Percentiles rank a stretch among this genome's conserved stretches.
phyloP scores from a whole-genome alignment of 371 early-diverging fungal species.

The Rhizopus sp. region DNA sequence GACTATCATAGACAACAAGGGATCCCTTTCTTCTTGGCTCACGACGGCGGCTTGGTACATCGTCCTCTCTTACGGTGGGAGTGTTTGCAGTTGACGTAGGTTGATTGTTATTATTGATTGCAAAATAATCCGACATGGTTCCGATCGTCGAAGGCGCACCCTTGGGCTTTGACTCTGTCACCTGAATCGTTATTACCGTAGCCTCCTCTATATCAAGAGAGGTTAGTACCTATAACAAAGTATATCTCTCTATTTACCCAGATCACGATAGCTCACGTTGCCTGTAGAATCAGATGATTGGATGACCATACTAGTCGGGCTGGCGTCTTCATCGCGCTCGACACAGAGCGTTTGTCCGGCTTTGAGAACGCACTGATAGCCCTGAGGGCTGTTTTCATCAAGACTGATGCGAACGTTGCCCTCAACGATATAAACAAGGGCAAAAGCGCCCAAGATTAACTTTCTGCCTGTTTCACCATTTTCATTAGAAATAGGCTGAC shows the following conservation, averaged over 20 bases:
- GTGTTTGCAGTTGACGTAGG: slow-evolving; percentile 27
- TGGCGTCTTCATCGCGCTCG: slow-evolving; percentile 63
- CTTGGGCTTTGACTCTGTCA: slow-evolving; percentile 28
- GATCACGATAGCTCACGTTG: slow-evolving; percentile 28
- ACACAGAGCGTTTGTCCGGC: slow-evolving; percentile 60
- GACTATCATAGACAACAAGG: slow-evolving; percentile 67
- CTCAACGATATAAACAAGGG: slow-evolving; percentile 61
- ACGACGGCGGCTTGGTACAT: slow-evolving; percentile 32
- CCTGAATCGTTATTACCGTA: slow-evolving; percentile 39
- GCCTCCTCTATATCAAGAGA: slow-evolving; percentile 24
- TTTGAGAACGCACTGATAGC: slow-evolving; percentile 24
- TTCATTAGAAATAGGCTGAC: slow-evolving; percentile 40
- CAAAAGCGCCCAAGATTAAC: slow-evolving; percentile 57
- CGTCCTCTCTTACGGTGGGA: slow-evolving; percentile 16
- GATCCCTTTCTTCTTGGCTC: slow-evolving; percentile 57
- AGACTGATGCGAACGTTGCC: slow-evolving; percentile 58
- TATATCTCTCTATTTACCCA: slow-evolving; percentile 18
- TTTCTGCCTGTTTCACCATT: slow-evolving; percentile 47
- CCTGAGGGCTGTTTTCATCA: slow-evolving; percentile 41
- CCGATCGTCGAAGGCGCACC: slow-evolving; percentile 28
- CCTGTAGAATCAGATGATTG: slow-evolving; percentile 42
- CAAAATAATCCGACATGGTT: slow-evolving; percentile 29
- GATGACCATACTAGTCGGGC: slow-evolving; percentile 58
- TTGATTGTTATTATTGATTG: slow-evolving; percentile 26
- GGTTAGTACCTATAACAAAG: background rate